phyloP scores from a whole-genome alignment of 768 basidiomycete genomes.

The Punctularia strigosozonata region DNA sequence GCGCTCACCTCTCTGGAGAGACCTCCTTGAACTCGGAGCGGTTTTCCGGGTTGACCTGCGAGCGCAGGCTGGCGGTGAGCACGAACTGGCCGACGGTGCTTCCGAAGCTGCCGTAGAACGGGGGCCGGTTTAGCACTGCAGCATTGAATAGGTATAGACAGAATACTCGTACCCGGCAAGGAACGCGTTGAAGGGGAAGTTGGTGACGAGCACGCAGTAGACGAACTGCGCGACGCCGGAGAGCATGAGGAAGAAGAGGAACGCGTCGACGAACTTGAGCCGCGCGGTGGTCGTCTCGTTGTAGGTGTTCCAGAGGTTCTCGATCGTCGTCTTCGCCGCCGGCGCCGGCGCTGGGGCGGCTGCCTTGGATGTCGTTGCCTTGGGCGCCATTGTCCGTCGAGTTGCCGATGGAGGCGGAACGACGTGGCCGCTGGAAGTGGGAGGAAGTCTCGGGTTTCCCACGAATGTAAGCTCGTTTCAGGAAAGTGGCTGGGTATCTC shows the following conservation, averaged over 20 bases:
- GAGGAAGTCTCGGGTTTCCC: no score
- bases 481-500: no score
- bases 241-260: conserved; percentile 85
- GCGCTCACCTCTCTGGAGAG: conserved; percentile 80
- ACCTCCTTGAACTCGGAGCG: conserved; percentile 77
- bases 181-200: conserved; percentile 97
- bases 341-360: conserved; percentile 12
- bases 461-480: no score
- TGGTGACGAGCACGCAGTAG: conserved; percentile 85
- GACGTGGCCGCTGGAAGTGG: no score
- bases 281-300: conserved; percentile 63
- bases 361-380: conserved; percentile 20
- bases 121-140: not conserved
- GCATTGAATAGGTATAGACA: not conserved
- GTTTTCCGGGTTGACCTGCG: conserved; percentile 86
- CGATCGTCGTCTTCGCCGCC: conserved; percentile 23
- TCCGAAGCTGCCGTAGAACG: conserved; percentile 69
- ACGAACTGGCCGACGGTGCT: conserved; percentile 97
- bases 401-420: conserved; percentile 3
- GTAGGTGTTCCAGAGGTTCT: conserved; percentile 70
- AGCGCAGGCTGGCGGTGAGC: conserved; percentile 80
- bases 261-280: conserved; percentile 89
- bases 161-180: conserved; percentile 69
- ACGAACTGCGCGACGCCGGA: conserved; percentile 84
- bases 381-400: conserved; percentile 22